Evolutionary conservation across 805 yeast genomes (phyloP).

Genomic region (Scheffersomyces coipomensis): DNA sequence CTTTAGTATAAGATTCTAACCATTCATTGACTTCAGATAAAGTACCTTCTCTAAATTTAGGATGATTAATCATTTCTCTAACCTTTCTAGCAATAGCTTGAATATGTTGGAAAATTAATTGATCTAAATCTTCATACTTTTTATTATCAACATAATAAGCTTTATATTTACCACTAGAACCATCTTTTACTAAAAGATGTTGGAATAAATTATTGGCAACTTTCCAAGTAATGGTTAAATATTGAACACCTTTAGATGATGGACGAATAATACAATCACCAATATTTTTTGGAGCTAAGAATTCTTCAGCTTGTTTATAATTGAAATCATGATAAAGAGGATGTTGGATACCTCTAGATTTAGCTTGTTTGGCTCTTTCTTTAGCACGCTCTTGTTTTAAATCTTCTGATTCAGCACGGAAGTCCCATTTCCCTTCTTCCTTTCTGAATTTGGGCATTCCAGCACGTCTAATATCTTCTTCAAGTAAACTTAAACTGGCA

Average conservation of each 20-base stretch:
- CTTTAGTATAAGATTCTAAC: slow-evolving; percentile 85
- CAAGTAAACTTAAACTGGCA: slow-evolving; percentile 71
- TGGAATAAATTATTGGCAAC: slow-evolving; percentile 88
- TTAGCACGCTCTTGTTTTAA: slow-evolving; percentile 53
- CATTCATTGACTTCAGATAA: slow-evolving; percentile 78
- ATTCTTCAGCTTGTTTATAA: slow-evolving; percentile 88
- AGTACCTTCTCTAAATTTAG: slow-evolving; percentile 83
- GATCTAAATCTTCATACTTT: slow-evolving; percentile 85
- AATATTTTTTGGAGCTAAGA: slow-evolving; percentile 79
- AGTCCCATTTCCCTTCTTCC: slow-evolving; percentile 76
- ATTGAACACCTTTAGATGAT: slow-evolving; percentile 85
- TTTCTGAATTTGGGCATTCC: slow-evolving; percentile 44
- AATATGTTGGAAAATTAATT: slow-evolving; percentile 82
- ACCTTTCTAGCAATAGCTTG: slow-evolving; percentile 81
- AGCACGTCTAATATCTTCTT: slow-evolving; percentile 61
- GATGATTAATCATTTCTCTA: slow-evolving; percentile 80
- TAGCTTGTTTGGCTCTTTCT: slow-evolving; percentile 65
- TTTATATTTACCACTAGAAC: slow-evolving; percentile 60
- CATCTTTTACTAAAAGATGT: slow-evolving; percentile 84
- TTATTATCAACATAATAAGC: slow-evolving; percentile 64
- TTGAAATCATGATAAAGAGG: slow-evolving; percentile 85
- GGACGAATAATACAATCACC: slow-evolving; percentile 96
- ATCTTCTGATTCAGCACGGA: slow-evolving; percentile 70
- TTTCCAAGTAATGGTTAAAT: slow-evolving; percentile 93
- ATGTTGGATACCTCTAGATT: slow-evolving; percentile 82